A percentile compares a stretch with the other conserved stretches of the same genome.
These are phyloP conservation scores for Boeremia lycopersici DNA, from an alignment of 2,329 filamentous ascomycete species.

Conservation along the genomic window DNA sequence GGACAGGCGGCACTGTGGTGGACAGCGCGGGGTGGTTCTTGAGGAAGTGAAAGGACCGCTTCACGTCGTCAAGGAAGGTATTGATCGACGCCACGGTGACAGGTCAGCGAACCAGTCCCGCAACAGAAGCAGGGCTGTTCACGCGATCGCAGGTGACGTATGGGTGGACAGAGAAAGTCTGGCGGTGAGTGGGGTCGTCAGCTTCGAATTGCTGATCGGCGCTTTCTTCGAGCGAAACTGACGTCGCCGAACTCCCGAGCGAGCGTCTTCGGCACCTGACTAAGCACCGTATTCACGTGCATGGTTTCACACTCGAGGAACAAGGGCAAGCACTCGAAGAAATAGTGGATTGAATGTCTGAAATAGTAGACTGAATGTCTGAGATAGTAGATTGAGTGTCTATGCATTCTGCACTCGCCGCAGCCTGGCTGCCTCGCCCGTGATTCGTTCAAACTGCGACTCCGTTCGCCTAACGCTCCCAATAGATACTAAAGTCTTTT, in stretches of 20 bases:
- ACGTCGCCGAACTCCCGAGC: slow-evolving; percentile 8
- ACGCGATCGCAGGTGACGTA: slow-evolving; percentile 18
- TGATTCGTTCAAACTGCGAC: not conserved
- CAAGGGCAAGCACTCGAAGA: not conserved
- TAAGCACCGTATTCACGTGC: slow-evolving; percentile 2
- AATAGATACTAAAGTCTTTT: not conserved
- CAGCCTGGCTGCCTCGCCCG: slow-evolving; percentile 3
- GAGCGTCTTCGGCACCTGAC: slow-evolving; percentile 9
- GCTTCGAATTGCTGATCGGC: slow-evolving; percentile 18
- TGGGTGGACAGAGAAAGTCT: slow-evolving; percentile 2
- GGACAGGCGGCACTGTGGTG: slow-evolving; percentile 25
- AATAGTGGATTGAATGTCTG: not conserved
- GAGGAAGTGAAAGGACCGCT: slow-evolving; percentile 44
- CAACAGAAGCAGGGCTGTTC: slow-evolving; percentile 19
- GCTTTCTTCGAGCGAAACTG: slow-evolving; percentile 7
- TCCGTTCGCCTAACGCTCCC: slow-evolving; percentile 6
- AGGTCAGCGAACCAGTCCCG: slow-evolving; percentile 13
- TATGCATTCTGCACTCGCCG: not conserved
- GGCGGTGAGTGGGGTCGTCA: slow-evolving; percentile 17
- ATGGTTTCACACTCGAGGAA: not conserved
- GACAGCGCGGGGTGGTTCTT: slow-evolving; percentile 39
- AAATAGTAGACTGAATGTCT: not conserved
- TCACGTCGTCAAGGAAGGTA: slow-evolving; percentile 42
- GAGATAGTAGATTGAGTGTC: not conserved
- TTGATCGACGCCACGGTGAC: slow-evolving; percentile 47